These are phyloP conservation scores for Ascochyta clinopodiicola DNA, from an alignment of 2,329 filamentous ascomycete species.

Conservation along the genomic window DNA sequence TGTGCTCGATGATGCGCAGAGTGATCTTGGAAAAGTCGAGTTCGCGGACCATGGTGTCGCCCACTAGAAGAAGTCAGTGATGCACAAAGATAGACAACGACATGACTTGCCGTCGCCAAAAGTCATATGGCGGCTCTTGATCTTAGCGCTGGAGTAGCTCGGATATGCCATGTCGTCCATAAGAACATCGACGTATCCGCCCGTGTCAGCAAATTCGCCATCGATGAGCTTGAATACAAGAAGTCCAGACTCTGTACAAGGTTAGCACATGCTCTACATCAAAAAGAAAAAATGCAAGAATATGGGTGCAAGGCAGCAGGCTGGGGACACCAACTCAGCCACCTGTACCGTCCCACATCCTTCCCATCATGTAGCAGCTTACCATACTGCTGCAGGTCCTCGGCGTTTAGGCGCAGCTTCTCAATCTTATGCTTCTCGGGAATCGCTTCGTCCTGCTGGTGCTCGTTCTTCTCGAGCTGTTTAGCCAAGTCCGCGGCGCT, in stretches of 20 bases:
- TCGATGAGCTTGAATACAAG: conserved; percentile 95
- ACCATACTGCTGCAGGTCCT: conserved; percentile 83
- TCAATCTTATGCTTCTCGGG: conserved; percentile 66
- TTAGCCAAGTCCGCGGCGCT: conserved; percentile 52
- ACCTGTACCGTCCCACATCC: conserved; percentile 22
- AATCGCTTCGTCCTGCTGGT: conserved; percentile 55
- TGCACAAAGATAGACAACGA: background rate
- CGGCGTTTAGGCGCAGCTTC: conserved; percentile 77
- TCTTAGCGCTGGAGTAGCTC: conserved; percentile 81
- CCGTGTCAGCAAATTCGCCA: conserved; percentile 77
- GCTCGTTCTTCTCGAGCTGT: conserved; percentile 56
- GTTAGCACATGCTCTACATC: conserved; percentile 41
- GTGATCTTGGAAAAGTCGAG: conserved; percentile 96
- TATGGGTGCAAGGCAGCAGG: conserved; percentile 24
- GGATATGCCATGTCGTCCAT: conserved; percentile 96
- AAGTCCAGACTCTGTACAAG: conserved; percentile 76
- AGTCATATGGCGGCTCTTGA: conserved; percentile 70
- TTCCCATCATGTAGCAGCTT: conserved; percentile 40
- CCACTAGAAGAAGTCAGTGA: conserved; percentile 58
- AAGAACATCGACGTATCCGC: conserved; percentile 82
- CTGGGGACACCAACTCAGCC: conserved; percentile 37
- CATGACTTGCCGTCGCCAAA: conserved; percentile 76
- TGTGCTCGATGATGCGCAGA: conserved; percentile 81
- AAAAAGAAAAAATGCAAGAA: conserved; percentile 17
- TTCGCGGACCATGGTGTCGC: conserved; percentile 94